phyloP scores from a whole-genome alignment of 352 stramenopile species.

The Globisporangium carolinianum region DNA sequence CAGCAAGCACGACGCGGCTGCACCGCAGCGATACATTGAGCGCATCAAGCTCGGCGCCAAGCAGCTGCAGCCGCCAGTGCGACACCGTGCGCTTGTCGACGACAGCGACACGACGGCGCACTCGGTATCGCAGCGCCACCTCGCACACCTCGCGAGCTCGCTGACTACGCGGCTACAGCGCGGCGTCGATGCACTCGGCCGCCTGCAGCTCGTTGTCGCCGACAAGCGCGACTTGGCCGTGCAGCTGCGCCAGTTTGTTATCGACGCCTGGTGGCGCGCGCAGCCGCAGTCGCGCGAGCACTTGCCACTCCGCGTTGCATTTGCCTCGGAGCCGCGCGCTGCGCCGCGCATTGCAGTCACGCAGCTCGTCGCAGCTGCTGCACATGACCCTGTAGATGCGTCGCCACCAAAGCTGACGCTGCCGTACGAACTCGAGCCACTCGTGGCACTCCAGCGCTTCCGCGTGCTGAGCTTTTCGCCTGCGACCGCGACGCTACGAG shows the following conservation, averaged over 20 bases:
- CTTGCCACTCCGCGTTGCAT: neutral
- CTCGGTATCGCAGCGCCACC: conserved; percentile 23
- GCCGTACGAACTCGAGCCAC: conserved; percentile 7
- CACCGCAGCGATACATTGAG: conserved; percentile 42
- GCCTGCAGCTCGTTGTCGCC: conserved; percentile 26
- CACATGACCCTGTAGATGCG: neutral
- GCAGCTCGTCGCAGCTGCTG: conserved; percentile 2
- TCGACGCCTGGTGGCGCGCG: conserved; percentile 18
- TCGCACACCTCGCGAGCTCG: conserved; percentile 36
- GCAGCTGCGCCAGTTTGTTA: conserved; percentile 30
- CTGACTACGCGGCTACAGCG: conserved; percentile 30
- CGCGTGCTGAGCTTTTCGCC: conserved; percentile 27
- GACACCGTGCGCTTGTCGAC: conserved; percentile 4
- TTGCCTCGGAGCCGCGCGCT: neutral
- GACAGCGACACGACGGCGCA: neutral
- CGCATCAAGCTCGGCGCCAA: conserved; percentile 38
- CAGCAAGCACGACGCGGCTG: conserved; percentile 6
- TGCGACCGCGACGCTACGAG: conserved; percentile 23
- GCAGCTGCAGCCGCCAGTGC: neutral
- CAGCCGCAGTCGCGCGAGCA: neutral
- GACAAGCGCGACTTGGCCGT: conserved; percentile 33
- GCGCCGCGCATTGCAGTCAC: conserved; percentile 2
- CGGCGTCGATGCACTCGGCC: conserved; percentile 26
- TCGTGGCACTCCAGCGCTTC: conserved; percentile 26
- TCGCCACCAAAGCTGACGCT: neutral